Evolutionary conservation across 1,284 basidiomycete species (phyloP), one percentile per base, ranked within the genome.

Genomic region (Phlebopus sp.): DNA sequence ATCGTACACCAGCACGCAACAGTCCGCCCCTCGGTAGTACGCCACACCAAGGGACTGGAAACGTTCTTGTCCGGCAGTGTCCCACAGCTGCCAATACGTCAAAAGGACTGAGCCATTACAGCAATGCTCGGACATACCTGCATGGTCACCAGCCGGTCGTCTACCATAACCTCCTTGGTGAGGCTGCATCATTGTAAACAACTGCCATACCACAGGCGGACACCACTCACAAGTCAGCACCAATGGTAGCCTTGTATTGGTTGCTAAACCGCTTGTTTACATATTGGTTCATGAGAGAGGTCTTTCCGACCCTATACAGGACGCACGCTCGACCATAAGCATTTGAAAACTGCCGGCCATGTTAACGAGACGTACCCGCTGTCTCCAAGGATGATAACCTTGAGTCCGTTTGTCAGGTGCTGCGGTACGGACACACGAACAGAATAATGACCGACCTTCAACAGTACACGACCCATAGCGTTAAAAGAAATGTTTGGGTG

Each of bases 201-300:
- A 49, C 51, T 46, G 43, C 50, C 46, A 47, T 48, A 40, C 37
- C 40, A 54, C 50, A 30, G 49, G 23, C 42, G 40, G 47, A 43
- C 47, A 35, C 36, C 53, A 77, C 87, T 58, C 70, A 90, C 89
- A 92, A 92, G 75, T 92, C 90, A 53, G 86, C 85, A 57, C 91
- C 92, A 66, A 96, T 95, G 53, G 93, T 97, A 10, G 94, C 95
- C 77, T 99, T 99, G 82, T 99, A 99, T 71, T 98, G 96, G 70
- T 96, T 97, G 64, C 91, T 96, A 75, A 99, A 99, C 56, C 97
- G 89, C 74, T 98, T 99, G 85, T 99, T 99, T 62, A 99, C 97
- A 77, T 98, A 99, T 77, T 99, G 97, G 78, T 98, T 99, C 97
- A 99, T 99, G 62, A 99, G 84, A 36, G 96, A 99, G 42, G 96